A percentile compares a stretch with the other conserved stretches of the same genome.
Conservation (phyloP, 257 asterid species). For the Solanum gracilifrons region DNA sequence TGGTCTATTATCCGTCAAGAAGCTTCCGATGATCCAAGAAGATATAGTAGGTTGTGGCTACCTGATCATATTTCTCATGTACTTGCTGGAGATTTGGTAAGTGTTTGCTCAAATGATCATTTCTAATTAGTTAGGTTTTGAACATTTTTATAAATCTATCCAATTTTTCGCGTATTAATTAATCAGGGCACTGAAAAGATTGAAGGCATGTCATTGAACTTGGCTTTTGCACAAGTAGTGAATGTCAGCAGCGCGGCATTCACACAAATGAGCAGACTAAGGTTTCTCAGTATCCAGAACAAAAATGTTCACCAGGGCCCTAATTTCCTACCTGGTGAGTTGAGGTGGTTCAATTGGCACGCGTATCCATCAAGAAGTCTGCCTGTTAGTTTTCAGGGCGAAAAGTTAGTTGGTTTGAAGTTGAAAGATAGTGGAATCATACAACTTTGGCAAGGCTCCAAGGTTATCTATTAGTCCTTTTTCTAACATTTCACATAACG, state of each 20-base stretch:
- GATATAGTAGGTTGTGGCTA: not conserved
- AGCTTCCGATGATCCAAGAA: not conserved
- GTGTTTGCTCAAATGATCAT: not conserved
- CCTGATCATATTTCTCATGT: not conserved
- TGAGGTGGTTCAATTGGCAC: constrained; percentile 4
- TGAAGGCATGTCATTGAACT: not conserved
- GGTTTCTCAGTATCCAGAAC: constrained; percentile 8
- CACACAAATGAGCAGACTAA: not conserved
- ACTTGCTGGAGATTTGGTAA: not conserved
- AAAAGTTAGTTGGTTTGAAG: not conserved
- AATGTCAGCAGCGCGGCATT: not conserved
- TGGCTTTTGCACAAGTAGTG: not conserved
- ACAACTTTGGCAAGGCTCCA: not conserved
- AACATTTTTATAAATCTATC: not conserved
- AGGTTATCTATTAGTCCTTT: not conserved
- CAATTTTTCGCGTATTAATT: not conserved
- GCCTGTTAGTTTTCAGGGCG: not conserved
- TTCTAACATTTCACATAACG: not conserved
- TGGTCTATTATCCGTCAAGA: not conserved
- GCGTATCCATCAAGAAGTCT: not conserved
- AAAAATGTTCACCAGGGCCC: not conserved
- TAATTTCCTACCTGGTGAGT: not conserved
- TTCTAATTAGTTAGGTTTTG: not conserved
- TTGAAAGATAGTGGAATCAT: not conserved
- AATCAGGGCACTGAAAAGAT: not conserved